Evolutionary conservation across 345 rosid genomes (phyloP), one percentile per base, ranked within the genome.

Genomic region (Litchi chinensis): DNA sequence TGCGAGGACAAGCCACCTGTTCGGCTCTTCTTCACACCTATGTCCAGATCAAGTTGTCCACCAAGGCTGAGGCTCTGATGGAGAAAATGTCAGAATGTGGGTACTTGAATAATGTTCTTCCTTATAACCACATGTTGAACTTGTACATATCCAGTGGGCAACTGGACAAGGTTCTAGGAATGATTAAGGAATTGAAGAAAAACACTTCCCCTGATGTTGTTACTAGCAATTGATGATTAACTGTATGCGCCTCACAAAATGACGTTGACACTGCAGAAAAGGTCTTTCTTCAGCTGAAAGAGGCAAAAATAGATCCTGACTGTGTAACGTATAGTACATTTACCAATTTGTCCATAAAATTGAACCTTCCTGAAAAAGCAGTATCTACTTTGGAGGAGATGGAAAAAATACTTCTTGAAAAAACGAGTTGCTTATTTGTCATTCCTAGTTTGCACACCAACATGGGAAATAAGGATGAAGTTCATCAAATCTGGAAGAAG

Each of bases 1-100:
- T 93, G 97, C 85, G 93, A 87, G 90, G 86, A 41, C 88, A 79
- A 40, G 85, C 82, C 32, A 83, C 95, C 48, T 91, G 93, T 70
- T 85, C 94, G 15, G 89, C 99, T 73, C 98, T 96, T 85, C 97
- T 94, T 16, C 99, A 94, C 80, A 83, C 84, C n/a, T 94, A 92
- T 83, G 90, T 84, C 59, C 88, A 85, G 84, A 83, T 83, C 83
- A 90, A 90, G 77, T 62, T 77, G 81, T 74, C 78, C 37, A 87
- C 80, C 70, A 90, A 93, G 85, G 97, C 97, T 0, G 97, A 93
- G 84, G 93, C 97, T 70, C 82, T 94, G 77, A 88, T 92, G 85
- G 87, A 83, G 85, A 96, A 89, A 82, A 96, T 96, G 97, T 79
- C 82, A 0, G 91, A 90, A 78, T 91, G 93, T 74, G 91, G 89